These are phyloP conservation scores for Mrakia hoshinonis DNA, from an alignment of 768 basidiomycete genomes.

Conservation along the genomic window DNA sequence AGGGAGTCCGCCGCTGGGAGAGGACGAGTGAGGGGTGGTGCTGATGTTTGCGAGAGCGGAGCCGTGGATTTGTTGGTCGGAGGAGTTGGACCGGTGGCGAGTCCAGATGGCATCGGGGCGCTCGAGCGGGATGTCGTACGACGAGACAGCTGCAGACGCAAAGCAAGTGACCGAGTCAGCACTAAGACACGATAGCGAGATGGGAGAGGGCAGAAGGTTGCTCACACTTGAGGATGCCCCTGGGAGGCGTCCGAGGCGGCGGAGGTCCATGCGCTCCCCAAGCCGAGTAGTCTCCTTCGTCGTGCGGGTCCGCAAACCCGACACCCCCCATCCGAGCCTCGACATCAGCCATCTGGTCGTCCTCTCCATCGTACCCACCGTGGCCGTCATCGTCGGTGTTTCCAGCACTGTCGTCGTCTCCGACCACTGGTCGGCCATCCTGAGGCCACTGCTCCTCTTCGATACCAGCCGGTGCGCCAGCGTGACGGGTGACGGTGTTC, in stretches of 20 bases:
- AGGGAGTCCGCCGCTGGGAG: slow-evolving; percentile 58
- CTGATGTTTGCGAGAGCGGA: slow-evolving; percentile 47
- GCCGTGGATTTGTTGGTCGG: slow-evolving; percentile 46
- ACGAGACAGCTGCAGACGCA: slow-evolving; percentile 28
- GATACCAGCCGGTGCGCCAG: slow-evolving; percentile 39
- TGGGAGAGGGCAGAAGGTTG: slow-evolving; percentile 32
- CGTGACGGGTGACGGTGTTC: slow-evolving; percentile 49
- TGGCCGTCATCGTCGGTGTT: slow-evolving; percentile 3
- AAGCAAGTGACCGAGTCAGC: not conserved
- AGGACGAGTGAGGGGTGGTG: slow-evolving; percentile 73
- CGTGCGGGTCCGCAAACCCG: not conserved
- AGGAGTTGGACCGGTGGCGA: slow-evolving; percentile 66
- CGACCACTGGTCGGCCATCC: slow-evolving; percentile 42
- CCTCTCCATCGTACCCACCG: slow-evolving; percentile 47
- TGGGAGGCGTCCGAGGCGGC: slow-evolving; percentile 50
- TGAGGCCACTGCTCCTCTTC: slow-evolving; percentile 41
- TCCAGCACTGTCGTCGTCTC: slow-evolving; percentile 49
- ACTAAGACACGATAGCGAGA: not conserved
- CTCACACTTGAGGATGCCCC: slow-evolving; percentile 84
- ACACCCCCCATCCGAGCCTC: not conserved
- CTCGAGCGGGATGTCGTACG: slow-evolving; percentile 45
- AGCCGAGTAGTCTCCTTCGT: not conserved
- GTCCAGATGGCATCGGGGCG: slow-evolving; percentile 44
- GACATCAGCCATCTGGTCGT: slow-evolving; percentile 45
- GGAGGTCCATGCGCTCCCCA: not conserved